A percentile compares a stretch with the other conserved stretches of the same genome.
These are phyloP conservation scores for Cyberlindnera xishuangbannaensis DNA, from an alignment of 805 yeast genomes.

Conservation along the genomic window DNA sequence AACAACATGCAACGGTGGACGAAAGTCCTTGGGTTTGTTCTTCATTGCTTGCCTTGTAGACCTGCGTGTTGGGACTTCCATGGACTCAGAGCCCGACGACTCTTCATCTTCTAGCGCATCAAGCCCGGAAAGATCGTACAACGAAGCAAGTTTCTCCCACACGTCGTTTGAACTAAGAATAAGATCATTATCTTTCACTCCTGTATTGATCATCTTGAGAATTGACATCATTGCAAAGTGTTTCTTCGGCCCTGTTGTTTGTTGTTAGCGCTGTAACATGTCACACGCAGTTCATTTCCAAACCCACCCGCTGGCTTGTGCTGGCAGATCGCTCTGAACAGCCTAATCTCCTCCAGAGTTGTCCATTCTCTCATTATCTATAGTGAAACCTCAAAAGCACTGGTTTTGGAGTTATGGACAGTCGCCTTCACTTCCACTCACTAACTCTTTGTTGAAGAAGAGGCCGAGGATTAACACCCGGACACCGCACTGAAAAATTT, in stretches of 20 bases:
- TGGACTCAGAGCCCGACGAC: background rate
- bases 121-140: slow-evolving; percentile 53
- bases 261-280: background rate
- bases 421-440: no score
- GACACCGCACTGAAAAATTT: slow-evolving; percentile 5
- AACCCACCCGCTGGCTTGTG: slow-evolving; percentile 59
- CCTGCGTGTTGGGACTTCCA: background rate
- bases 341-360: slow-evolving; percentile 53
- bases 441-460: background rate
- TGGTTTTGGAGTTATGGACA: no score
- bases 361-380: slow-evolving; percentile 44
- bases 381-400: no score
- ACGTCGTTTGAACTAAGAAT: slow-evolving; percentile 44
- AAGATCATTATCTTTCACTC: slow-evolving; percentile 25
- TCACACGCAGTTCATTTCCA: no score
- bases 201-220: slow-evolving; percentile 15
- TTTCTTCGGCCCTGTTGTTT: slow-evolving; percentile 13
- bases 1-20: slow-evolving; percentile 2
- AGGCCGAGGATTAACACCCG: slow-evolving; percentile 2
- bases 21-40: slow-evolving; percentile 3
- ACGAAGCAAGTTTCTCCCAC: slow-evolving; percentile 47
- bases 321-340: slow-evolving; percentile 57
- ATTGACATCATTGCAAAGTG: slow-evolving; percentile 34
- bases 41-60: slow-evolving; percentile 3
- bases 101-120: slow-evolving; percentile 46